These are phyloP conservation scores for Sporisorium scitamineum DNA, from an alignment of 1,284 basidiomycete genomes.

Conservation along the genomic window DNA sequence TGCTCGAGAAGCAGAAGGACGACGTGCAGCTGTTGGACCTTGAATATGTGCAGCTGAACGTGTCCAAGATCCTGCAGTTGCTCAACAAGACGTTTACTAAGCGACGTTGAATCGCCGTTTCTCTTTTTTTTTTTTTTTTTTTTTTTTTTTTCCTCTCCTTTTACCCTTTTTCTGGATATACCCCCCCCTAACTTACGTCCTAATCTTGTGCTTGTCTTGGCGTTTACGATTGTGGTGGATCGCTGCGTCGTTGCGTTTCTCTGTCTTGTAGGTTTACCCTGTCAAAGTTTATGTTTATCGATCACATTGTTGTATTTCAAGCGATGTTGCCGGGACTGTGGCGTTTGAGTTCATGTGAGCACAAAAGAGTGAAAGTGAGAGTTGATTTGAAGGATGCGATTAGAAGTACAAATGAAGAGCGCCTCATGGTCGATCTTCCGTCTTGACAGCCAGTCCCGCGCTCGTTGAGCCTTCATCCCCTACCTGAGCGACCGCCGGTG, in stretches of 20 bases:
- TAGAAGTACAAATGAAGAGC: background rate
- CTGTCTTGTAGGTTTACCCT: background rate
- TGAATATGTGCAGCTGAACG: slow-evolving; percentile 97
- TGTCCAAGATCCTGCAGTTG: slow-evolving; percentile 89
- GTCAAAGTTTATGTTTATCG: background rate
- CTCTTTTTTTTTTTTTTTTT: too few species aligned
- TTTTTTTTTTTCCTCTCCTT: background rate
- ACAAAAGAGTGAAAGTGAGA: background rate
- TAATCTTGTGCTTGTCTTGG: background rate
- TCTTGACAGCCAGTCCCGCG: slow-evolving; percentile 12
- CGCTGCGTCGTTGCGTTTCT: background rate
- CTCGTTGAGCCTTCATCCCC: background rate
- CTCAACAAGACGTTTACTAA: slow-evolving; percentile 70
- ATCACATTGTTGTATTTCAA: slow-evolving; percentile 3
- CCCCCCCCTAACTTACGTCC: background rate
- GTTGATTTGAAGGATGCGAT: background rate
- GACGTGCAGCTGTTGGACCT: slow-evolving; percentile 94
- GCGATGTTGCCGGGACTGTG: background rate
- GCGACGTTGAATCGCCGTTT: slow-evolving; percentile 24
- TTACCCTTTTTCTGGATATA: slow-evolving; percentile 5
- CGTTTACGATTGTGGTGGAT: background rate
- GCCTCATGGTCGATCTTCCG: slow-evolving; percentile 8
- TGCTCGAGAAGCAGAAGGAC: slow-evolving; percentile 98
- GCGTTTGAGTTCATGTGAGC: background rate
- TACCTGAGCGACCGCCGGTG: background rate